Evolutionary conservation across 2,329 filamentous ascomycete genomes (phyloP).

Genomic region (Ilyonectria destructans): DNA sequence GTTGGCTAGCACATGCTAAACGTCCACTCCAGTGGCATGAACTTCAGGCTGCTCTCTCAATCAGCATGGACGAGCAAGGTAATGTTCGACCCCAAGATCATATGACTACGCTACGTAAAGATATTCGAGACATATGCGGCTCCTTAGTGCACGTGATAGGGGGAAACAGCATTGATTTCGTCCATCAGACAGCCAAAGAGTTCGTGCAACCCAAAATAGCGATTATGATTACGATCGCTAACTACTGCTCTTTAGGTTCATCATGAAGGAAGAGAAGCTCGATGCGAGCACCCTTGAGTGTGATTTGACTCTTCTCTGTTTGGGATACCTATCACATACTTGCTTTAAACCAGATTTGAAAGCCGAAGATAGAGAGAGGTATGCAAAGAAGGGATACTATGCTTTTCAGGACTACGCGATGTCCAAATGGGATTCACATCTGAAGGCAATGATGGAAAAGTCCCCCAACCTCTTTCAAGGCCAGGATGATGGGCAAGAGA

Average conservation of each 20-base stretch:
- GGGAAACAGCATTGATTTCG: slow-evolving; percentile 54
- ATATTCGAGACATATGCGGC: slow-evolving; percentile 54
- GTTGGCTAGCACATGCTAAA: slow-evolving; percentile 59
- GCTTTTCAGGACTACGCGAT: slow-evolving; percentile 59
- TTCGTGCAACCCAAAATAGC: slow-evolving; percentile 37
- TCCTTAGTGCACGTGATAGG: slow-evolving; percentile 55
- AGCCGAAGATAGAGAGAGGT: slow-evolving; percentile 27
- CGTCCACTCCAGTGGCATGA: slow-evolving; percentile 60
- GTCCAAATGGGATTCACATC: slow-evolving; percentile 55
- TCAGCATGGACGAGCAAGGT: slow-evolving; percentile 32
- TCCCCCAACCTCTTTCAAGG: slow-evolving; percentile 1
- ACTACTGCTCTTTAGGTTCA: slow-evolving; percentile 32
- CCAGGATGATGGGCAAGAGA: background rate
- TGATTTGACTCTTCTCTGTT: slow-evolving; percentile 44
- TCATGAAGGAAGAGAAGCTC: slow-evolving; percentile 47
- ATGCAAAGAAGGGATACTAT: slow-evolving; percentile 50
- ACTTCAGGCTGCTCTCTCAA: slow-evolving; percentile 56
- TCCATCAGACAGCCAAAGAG: slow-evolving; percentile 57
- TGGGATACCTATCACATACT: slow-evolving; percentile 54
- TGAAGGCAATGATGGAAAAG: slow-evolving; percentile 44
- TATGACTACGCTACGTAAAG: slow-evolving; percentile 39
- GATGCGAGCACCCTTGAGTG: slow-evolving; percentile 32
- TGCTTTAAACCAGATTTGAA: slow-evolving; percentile 50
- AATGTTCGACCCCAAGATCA: slow-evolving; percentile 40
- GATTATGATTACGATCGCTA: background rate